These are phyloP conservation scores for Serendipita vermifera DNA, from an alignment of 768 basidiomycete genomes.

Conservation along the genomic window DNA sequence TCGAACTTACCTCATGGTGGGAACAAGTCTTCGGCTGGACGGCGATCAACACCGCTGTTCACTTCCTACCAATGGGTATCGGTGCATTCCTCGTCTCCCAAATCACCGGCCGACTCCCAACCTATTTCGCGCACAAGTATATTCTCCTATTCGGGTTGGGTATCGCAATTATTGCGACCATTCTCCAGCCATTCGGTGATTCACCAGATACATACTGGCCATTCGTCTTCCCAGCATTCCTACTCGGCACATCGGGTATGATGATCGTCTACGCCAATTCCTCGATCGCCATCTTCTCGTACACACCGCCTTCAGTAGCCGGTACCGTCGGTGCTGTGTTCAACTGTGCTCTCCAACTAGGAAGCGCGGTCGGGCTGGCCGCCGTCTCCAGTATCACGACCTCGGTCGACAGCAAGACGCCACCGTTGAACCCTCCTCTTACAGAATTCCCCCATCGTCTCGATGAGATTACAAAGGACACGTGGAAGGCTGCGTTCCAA, in stretches of 20 bases:
- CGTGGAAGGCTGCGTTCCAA: too few relatives aligned
- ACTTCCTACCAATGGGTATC: conserved; percentile 25
- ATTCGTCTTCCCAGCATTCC: conserved; percentile 37
- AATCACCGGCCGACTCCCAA: conserved; percentile 29
- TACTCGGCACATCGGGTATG: conserved; percentile 34
- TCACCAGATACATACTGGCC: conserved; percentile 31
- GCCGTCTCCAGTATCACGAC: conserved; percentile 36
- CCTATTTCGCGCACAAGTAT: conserved; percentile 24
- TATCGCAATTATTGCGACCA: conserved; percentile 28
- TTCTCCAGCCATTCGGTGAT: conserved; percentile 32
- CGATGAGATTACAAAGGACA: too few relatives aligned
- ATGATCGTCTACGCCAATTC: conserved; percentile 35
- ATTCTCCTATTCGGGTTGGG: conserved; percentile 32
- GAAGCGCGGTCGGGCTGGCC: conserved; percentile 38
- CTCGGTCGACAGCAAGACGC: conserved; percentile 25
- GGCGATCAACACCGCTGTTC: conserved; percentile 13
- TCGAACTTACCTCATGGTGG: conserved; percentile 21
- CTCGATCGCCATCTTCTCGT: conserved; percentile 40
- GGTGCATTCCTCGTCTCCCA: conserved; percentile 25
- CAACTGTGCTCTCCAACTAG: conserved; percentile 40
- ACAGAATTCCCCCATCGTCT: too few relatives aligned
- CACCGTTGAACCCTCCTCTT: too few relatives aligned
- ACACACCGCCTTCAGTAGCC: conserved; percentile 33
- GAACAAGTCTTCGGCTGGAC: conserved; percentile 4
- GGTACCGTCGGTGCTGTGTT: conserved; percentile 45